Evolutionary conservation across 768 basidiomycete genomes (phyloP).

Genomic region (Trichaptum fuscoviolaceum): DNA sequence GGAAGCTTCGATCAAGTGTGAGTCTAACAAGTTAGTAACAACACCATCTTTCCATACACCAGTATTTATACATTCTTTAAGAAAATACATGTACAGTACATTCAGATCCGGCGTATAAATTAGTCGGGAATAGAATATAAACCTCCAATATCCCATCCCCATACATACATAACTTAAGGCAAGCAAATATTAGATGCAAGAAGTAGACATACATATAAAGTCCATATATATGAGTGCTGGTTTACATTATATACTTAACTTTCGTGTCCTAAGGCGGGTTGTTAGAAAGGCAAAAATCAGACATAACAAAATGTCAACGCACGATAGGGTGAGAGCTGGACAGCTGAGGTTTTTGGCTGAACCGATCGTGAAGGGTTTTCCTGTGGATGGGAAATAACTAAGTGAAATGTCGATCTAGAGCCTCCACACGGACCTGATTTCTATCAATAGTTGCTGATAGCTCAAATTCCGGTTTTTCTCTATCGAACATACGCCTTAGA

Average conservation of each 20-base stretch:
- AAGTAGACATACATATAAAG: not conserved
- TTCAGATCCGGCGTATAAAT: too few relatives aligned
- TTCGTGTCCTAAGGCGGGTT: not conserved
- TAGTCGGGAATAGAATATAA: too few relatives aligned
- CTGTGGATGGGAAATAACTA: conserved; percentile 23
- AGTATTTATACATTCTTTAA: too few relatives aligned
- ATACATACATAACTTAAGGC: too few relatives aligned
- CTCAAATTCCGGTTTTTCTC: conserved; percentile 51
- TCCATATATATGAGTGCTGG: not conserved
- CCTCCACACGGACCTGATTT: conserved; percentile 40
- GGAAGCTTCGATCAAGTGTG: too few relatives aligned
- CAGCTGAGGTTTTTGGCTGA: conserved; percentile 67
- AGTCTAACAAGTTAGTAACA: too few relatives aligned
- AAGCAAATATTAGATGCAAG: too few relatives aligned
- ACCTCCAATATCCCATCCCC: too few relatives aligned
- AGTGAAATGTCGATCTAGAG: not conserved
- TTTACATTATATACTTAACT: not conserved
- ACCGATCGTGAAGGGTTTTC: conserved; percentile 51
- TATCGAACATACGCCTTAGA: conserved; percentile 15
- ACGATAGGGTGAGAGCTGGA: conserved; percentile 70
- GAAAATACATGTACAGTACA: too few relatives aligned
- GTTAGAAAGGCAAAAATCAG: not conserved
- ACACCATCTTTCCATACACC: too few relatives aligned
- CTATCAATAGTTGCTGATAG: conserved; percentile 57
- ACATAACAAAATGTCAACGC: conserved; percentile 14